phyloP scores from a whole-genome alignment of 2,329 filamentous ascomycete genomes.

The Cryphonectria japonica region DNA sequence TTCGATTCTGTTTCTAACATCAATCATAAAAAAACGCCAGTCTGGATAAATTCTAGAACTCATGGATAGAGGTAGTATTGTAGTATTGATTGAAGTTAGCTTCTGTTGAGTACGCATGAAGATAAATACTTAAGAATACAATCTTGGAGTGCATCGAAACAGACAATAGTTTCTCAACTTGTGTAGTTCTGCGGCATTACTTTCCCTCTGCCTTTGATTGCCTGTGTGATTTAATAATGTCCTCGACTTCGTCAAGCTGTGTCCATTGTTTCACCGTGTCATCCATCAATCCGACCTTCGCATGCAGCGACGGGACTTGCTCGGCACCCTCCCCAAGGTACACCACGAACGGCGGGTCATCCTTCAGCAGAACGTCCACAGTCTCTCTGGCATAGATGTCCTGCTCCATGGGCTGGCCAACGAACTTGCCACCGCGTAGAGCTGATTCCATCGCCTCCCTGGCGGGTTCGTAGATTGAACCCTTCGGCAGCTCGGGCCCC shows the following conservation, averaged over 20 bases:
- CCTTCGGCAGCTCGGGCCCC: neutral
- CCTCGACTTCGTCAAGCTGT: constrained; percentile 12
- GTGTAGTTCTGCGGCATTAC: neutral
- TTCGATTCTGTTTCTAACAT: no score
- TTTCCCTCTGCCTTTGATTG: neutral
- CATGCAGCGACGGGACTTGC: neutral
- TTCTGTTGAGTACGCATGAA: no score
- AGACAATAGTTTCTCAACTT: no score
- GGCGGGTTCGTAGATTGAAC: constrained; percentile 13
- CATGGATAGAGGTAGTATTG: no score
- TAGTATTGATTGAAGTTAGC: no score
- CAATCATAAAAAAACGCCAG: no score
- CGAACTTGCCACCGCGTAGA: neutral
- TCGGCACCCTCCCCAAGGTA: neutral
- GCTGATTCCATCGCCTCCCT: neutral
- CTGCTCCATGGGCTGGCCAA: neutral
- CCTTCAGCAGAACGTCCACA: neutral
- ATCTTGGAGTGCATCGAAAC: no score
- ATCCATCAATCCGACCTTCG: constrained; percentile 5
- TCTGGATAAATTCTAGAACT: no score
- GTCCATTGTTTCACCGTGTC: neutral
- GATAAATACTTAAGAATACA: no score
- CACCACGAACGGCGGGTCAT: constrained; percentile 1
- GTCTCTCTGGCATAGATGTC: neutral
- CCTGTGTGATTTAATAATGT: neutral